Percentiles rank a stretch among this genome's conserved stretches.
Evolutionary conservation across 2,329 filamentous ascomycete species (phyloP).

Genomic region (Neofusicoccum sp.): DNA sequence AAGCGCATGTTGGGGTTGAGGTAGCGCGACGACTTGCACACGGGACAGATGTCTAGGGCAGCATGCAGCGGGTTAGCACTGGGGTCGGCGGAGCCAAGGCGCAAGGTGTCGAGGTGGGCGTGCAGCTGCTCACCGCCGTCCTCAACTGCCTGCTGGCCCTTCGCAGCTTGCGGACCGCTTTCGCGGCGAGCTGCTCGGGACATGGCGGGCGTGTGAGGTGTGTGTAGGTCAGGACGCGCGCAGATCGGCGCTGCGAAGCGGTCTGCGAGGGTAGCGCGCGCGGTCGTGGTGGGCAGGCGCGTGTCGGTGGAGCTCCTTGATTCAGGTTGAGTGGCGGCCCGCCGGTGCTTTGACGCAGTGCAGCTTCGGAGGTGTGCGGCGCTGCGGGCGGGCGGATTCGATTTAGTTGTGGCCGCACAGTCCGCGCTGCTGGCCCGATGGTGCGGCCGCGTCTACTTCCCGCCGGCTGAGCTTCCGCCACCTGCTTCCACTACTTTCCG

Average conservation of each 20-base stretch:
- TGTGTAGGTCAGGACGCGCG: conserved; percentile 15
- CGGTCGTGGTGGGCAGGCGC: neutral
- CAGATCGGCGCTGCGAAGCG: conserved; percentile 14
- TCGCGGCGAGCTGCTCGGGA: conserved; percentile 32
- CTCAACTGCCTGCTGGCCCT: conserved; percentile 27
- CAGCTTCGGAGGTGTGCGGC: conserved; percentile 11
- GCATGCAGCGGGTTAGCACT: conserved; percentile 15
- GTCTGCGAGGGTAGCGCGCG: conserved; percentile 5
- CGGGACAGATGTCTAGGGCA: conserved; percentile 76
- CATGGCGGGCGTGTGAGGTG: conserved; percentile 26
- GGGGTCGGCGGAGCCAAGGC: conserved; percentile 7
- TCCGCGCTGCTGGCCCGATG: neutral
- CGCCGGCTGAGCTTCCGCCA: neutral
- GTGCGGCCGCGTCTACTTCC: neutral
- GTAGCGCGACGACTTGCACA: conserved; percentile 96
- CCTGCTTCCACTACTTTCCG: conserved; percentile 5
- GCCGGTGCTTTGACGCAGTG: neutral
- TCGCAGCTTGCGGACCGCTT: conserved; percentile 27
- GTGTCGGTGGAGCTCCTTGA: conserved; percentile 14
- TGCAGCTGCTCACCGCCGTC: conserved; percentile 36
- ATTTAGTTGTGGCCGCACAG: neutral
- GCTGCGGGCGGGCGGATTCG: neutral
- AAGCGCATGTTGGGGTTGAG: conserved; percentile 93
- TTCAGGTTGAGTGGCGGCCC: neutral
- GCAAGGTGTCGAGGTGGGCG: conserved; percentile 21